phyloP scores from a whole-genome alignment of 805 yeast genomes.

The Sugiyamaella americana region DNA sequence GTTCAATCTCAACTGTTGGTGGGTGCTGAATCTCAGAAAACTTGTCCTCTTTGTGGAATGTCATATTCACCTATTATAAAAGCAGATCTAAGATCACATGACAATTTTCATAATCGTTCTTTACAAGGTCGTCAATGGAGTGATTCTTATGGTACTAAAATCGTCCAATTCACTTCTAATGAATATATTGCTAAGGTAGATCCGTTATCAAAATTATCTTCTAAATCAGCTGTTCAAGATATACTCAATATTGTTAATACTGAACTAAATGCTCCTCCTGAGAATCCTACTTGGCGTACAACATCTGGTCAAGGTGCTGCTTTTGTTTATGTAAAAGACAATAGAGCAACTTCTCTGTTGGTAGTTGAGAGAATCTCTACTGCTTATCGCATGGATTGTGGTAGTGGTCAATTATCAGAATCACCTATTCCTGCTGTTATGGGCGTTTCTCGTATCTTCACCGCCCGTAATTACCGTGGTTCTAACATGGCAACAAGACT shows the following conservation, averaged over 20 bases:
- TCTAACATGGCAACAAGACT: constrained; percentile 39
- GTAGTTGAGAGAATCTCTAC: constrained; percentile 21
- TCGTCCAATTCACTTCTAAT: not conserved
- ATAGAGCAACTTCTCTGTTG: constrained; percentile 21
- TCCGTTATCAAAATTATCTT: constrained; percentile 18
- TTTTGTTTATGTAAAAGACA: constrained; percentile 33
- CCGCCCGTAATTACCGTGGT: constrained; percentile 36
- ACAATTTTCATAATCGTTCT: constrained; percentile 41
- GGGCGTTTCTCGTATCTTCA: constrained; percentile 39
- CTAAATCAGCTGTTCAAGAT: constrained; percentile 26
- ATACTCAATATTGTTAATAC: constrained; percentile 43
- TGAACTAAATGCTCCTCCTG: constrained; percentile 45
- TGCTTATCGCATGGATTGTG: constrained; percentile 29
- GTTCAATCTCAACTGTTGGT: constrained; percentile 19
- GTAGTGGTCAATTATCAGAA: constrained; percentile 36
- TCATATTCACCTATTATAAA: constrained; percentile 39
- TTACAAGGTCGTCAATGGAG: constrained; percentile 41
- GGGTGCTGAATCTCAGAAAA: constrained; percentile 19
- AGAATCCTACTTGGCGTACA: constrained; percentile 21
- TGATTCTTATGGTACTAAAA: constrained; percentile 11
- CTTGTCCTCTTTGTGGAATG: constrained; percentile 51
- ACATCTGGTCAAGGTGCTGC: constrained; percentile 31
- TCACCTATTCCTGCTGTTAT: constrained; percentile 25
- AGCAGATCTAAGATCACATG: constrained; percentile 41
- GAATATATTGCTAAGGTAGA: constrained; percentile 27